Evolutionary conservation across 306 rosid species (phyloP).

Genomic region (Rubus parviflorus): DNA sequence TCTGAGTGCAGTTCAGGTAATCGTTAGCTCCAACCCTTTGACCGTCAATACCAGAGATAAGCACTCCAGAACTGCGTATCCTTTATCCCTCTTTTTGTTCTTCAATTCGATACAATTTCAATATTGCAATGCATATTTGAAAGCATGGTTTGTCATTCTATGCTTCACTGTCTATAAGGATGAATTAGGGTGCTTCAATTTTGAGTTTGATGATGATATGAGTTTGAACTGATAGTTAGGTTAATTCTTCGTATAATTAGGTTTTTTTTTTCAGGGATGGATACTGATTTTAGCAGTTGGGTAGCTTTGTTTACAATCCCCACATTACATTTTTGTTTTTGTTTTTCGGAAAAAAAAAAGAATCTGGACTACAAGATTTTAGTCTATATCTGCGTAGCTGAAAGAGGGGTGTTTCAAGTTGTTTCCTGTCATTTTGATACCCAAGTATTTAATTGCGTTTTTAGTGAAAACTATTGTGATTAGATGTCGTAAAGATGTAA

Average conservation of each 20-base stretch:
- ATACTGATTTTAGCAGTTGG: not conserved
- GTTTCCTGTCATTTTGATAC: not conserved
- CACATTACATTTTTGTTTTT: not conserved
- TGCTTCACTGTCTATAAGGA: not conserved
- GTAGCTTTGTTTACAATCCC: not conserved
- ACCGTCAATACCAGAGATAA: constrained; percentile 80
- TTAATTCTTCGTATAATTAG: not conserved
- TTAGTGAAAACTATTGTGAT: not conserved
- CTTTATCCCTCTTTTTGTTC: constrained; percentile 14
- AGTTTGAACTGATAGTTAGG: not conserved
- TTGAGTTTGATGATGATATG: not conserved
- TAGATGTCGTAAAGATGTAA: not conserved
- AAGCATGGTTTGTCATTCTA: not conserved
- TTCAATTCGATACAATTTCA: not conserved
- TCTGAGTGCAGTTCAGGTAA: constrained; percentile 48
- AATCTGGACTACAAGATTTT: not conserved
- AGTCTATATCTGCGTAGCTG: not conserved
- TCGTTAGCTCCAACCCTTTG: constrained; percentile 64
- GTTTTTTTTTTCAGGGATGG: not conserved
- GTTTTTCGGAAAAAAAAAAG: not conserved
- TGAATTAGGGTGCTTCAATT: not conserved
- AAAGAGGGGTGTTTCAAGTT: not conserved
- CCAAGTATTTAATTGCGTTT: not conserved
- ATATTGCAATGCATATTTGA: not conserved
- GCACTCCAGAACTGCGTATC: constrained; percentile 98